These are phyloP conservation scores for Talaromyces thailandensis DNA, from an alignment of 495 filamentous ascomycete genomes.

Conservation along the genomic window DNA sequence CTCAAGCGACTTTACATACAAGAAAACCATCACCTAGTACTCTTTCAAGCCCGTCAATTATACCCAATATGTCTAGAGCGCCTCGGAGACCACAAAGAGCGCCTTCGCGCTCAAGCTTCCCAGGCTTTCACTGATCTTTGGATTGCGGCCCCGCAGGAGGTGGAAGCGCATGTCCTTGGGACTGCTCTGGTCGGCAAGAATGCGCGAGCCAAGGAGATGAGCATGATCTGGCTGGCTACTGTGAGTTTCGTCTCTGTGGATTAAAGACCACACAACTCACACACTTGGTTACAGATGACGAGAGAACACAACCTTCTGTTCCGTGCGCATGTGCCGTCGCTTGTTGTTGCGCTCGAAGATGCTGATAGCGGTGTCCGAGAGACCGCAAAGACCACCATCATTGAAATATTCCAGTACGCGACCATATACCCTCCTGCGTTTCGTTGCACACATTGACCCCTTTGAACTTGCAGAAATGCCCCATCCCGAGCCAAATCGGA, in stretches of 20 bases:
- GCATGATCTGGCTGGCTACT: constrained; percentile 69
- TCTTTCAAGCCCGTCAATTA: constrained; percentile 54
- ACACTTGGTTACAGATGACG: constrained; percentile 51
- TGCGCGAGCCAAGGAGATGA: constrained; percentile 69
- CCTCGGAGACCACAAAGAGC: constrained; percentile 82
- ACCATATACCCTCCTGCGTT: background rate
- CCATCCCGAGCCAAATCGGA: constrained; percentile 79
- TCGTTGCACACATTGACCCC: constrained; percentile 6
- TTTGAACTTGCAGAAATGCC: constrained; percentile 47
- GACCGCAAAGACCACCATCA: constrained; percentile 66
- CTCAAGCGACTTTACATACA: constrained; percentile 76
- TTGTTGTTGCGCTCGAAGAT: constrained; percentile 84
- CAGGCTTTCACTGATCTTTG: constrained; percentile 66
- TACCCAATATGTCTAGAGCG: constrained; percentile 70
- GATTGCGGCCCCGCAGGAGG: constrained; percentile 54
- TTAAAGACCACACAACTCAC: background rate
- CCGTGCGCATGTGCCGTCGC: constrained; percentile 65
- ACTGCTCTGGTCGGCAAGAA: constrained; percentile 70
- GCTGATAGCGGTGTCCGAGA: constrained; percentile 81
- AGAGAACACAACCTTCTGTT: constrained; percentile 69
- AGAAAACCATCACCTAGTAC: constrained; percentile 59
- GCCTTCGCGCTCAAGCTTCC: constrained; percentile 58
- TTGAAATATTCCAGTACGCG: constrained; percentile 73
- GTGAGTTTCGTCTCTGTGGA: constrained; percentile 33
- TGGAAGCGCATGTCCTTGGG: constrained; percentile 73